These are phyloP conservation scores for Aulographum hederae DNA, from an alignment of 2,329 filamentous ascomycete species.

Conservation along the genomic window DNA sequence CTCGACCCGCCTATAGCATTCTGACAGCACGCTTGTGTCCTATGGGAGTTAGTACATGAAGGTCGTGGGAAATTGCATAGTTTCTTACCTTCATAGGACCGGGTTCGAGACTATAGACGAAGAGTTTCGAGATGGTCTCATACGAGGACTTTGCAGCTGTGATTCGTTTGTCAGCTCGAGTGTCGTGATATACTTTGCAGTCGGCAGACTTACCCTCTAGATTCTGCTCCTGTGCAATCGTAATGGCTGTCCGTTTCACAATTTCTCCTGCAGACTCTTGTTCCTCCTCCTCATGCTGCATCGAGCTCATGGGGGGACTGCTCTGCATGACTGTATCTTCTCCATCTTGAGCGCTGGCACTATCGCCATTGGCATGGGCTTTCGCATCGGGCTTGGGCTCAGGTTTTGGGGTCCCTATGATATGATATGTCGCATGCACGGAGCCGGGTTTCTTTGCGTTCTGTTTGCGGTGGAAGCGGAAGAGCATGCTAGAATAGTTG, in stretches of 20 bases:
- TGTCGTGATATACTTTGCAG: conserved; percentile 54
- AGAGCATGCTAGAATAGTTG: conserved; percentile 52
- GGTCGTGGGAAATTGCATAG: too few species aligned
- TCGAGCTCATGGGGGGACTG: conserved; percentile 49
- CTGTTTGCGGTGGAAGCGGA: conserved; percentile 64
- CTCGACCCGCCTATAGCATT: conserved; percentile 46
- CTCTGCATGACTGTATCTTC: conserved; percentile 50
- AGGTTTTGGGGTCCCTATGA: conserved; percentile 66
- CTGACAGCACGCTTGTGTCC: conserved; percentile 47
- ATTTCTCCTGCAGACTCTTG: conserved; percentile 25
- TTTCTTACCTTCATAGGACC: conserved; percentile 42
- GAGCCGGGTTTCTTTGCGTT: conserved; percentile 55
- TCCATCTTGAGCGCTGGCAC: conserved; percentile 29
- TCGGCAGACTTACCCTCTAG: conserved; percentile 48
- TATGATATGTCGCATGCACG: conserved; percentile 81
- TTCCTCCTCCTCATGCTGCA: conserved; percentile 31
- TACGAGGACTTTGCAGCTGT: too few species aligned
- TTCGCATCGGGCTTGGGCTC: conserved; percentile 17
- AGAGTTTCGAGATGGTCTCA: conserved; percentile 54
- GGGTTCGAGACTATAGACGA: conserved; percentile 72
- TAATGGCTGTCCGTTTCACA: conserved; percentile 38
- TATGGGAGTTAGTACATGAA: too few species aligned
- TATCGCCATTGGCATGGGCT: conserved; percentile 19
- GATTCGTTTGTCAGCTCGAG: too few species aligned
- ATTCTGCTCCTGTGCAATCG: conserved; percentile 53